phyloP scores from a whole-genome alignment of 768 basidiomycete species.

The Termitomyces sp. region DNA sequence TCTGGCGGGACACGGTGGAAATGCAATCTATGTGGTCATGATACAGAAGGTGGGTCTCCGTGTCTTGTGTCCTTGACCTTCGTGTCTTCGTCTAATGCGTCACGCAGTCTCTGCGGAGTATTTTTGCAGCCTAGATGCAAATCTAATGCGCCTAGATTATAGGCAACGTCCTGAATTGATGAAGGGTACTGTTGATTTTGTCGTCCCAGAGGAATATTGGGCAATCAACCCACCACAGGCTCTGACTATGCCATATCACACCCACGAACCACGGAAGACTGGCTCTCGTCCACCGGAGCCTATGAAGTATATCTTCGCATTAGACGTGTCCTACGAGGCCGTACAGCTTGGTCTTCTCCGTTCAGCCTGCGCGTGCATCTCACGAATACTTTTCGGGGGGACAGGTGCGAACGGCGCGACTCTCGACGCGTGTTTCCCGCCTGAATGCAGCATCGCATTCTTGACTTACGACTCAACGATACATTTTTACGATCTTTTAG shows the following conservation, averaged over 20 bases:
- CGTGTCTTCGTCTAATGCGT: not conserved
- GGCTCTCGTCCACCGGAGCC: conserved; percentile 55
- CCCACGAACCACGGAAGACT: conserved; percentile 42
- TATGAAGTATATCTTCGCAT: conserved; percentile 77
- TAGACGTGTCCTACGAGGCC: conserved; percentile 79
- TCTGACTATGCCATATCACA: conserved; percentile 50
- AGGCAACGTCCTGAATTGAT: conserved; percentile 80
- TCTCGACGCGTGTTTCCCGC: conserved; percentile 50
- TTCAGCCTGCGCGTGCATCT: conserved; percentile 61
- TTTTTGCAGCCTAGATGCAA: conserved; percentile 80
- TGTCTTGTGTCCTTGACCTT: not conserved
- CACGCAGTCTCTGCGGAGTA: conserved; percentile 72
- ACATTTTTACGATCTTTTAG: conserved; percentile 89
- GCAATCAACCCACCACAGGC: conserved; percentile 62
- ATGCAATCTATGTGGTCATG: conserved; percentile 86
- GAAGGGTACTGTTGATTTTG: conserved; percentile 90
- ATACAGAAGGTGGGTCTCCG: conserved; percentile 71
- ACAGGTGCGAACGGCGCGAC: conserved; percentile 35
- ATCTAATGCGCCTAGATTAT: conserved; percentile 77
- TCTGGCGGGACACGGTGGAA: conserved; percentile 84
- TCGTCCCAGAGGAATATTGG: conserved; percentile 84
- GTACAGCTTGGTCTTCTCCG: conserved; percentile 66
- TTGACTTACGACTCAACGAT: conserved; percentile 78
- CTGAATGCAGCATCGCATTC: conserved; percentile 62
- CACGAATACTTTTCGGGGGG: conserved; percentile 62